phyloP scores from a whole-genome alignment of 2,329 filamentous ascomycete species.

The Exophiala oligosperma region DNA sequence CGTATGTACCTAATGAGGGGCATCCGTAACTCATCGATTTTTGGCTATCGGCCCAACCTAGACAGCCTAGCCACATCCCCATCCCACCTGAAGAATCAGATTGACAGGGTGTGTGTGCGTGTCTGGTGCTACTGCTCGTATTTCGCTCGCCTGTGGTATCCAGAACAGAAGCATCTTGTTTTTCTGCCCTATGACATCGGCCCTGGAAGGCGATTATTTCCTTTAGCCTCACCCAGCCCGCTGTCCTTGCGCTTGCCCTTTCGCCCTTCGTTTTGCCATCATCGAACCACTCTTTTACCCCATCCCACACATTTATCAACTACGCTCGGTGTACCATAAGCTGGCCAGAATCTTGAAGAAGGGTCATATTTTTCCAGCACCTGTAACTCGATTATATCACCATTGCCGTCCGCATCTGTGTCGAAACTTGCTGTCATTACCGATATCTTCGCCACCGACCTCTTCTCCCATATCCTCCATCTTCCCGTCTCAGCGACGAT shows the following conservation, averaged over 20 bases:
- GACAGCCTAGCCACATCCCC: neutral
- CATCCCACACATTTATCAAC: neutral
- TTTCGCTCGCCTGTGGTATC: neutral
- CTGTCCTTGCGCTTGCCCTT: neutral
- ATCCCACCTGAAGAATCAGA: neutral
- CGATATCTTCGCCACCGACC: slow-evolving; percentile 11
- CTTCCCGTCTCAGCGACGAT: neutral
- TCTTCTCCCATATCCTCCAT: slow-evolving; percentile 7
- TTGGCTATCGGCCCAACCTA: neutral
- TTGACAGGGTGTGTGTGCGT: neutral
- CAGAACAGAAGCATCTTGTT: neutral
- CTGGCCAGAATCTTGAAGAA: slow-evolving; percentile 10
- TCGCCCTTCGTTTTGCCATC: neutral
- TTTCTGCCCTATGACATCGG: neutral
- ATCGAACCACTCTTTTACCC: neutral
- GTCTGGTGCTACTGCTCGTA: no score
- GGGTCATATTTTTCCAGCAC: slow-evolving; percentile 14
- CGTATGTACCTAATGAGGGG: neutral
- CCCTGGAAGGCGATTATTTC: neutral
- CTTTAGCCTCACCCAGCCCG: neutral
- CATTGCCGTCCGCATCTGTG: slow-evolving; percentile 3
- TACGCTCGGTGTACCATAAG: neutral
- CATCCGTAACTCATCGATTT: neutral
- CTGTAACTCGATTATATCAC: slow-evolving; percentile 23
- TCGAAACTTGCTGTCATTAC: slow-evolving; percentile 18